Evolutionary conservation across 306 rosid species (phyloP), one percentile per base, ranked within the genome.

Genomic region (Rosa persica): DNA sequence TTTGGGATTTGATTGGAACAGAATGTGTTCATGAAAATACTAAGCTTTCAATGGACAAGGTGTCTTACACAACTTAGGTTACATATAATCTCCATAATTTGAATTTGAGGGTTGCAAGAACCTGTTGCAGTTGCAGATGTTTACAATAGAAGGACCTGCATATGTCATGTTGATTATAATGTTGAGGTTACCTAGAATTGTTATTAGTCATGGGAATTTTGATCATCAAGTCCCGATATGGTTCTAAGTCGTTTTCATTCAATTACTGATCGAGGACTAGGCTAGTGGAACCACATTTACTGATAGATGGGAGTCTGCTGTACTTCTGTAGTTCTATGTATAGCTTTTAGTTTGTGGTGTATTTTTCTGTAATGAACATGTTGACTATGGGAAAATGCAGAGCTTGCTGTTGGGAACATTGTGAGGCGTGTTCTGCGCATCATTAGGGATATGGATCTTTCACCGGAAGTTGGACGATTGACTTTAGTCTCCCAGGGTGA

Each of bases 351-450:
- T 73, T 73, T 73, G 65, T 73, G 40, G 25, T 38, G 6, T 52
- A 8, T 30, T 10, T 25, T 72, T 42, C 44, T 51, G 58, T 34
- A 36, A 72, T 20, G 66, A 39, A 38, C 15, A n/a, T n/a, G 64
- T 19, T 51, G 51, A 67, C 6, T 40, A 36, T 27, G 23, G 42
- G 39, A 12, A 20, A 22, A 40, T 74, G 68, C 77, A 54, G 77
- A 74, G 19, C 57, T 75, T 75, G 78, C 70, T 23, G 54, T 60
- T 60, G 69, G 78, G 78, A 75, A 75, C 78, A 75, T 60, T 34
- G 69, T 75, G 42, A 60, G 70, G 70, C 58, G 70, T 17, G 34
- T 75, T 25, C 36, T 75, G 44, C 43, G 38, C 13, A 60, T 75
- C 27, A 75, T 75, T 60, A 75, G 70, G 70, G 78, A 40, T 36